Base-by-base conservation (phyloP, 148 eudicot species). In the Pharnaceum exiguum region DNA sequence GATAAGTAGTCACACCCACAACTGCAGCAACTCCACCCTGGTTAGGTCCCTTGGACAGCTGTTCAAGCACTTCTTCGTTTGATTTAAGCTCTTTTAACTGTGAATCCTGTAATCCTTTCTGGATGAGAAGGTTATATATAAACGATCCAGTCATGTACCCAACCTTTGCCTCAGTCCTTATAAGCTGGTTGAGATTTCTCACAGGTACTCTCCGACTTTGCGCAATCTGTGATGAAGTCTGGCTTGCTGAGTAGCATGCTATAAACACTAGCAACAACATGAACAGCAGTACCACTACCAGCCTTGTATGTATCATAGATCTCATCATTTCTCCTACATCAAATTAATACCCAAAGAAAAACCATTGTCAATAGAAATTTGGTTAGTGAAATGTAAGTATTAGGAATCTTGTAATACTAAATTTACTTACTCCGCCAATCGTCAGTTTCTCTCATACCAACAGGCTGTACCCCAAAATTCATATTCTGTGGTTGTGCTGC, bases 181-280 rank as follows among this genome's bases (percentile, higher is more conserved):
- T 67, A 21, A 67, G 51, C 52, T 67, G 58, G 44, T 67, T 33
- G 30, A 67, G 25, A 25, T 36, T 58, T 35, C 25, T 50, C 13
- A 51, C 10, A 25, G 27, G 3, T 13, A 47, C 26, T 5, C 35
- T 51, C 13, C 15, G 12, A 26, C 19, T 33, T 31, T 51, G 22
- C 19, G 25, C 13, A 7, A 51, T 24, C 18, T 57, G 59, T 16
- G 64, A 49, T 32, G 71, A 40, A 6, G 71, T 59, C 33, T 67
- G 71, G 52, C 65, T 58, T 59, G 71, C 64, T 17, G 65, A 24
- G 11, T 67, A 58, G 25, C 71, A 67, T 4, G 65, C 71, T 47
- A 42, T 40, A 7, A 58, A 51, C 1, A 67, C 50, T 0, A 67
- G 25, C 58, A 67, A 30, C 44, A 67, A 25, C 71, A 67, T 58